Percentiles rank a stretch among this genome's conserved stretches.
Conservation (phyloP, 148 eudicot genomes). For the Chenopodium formosanum region DNA sequence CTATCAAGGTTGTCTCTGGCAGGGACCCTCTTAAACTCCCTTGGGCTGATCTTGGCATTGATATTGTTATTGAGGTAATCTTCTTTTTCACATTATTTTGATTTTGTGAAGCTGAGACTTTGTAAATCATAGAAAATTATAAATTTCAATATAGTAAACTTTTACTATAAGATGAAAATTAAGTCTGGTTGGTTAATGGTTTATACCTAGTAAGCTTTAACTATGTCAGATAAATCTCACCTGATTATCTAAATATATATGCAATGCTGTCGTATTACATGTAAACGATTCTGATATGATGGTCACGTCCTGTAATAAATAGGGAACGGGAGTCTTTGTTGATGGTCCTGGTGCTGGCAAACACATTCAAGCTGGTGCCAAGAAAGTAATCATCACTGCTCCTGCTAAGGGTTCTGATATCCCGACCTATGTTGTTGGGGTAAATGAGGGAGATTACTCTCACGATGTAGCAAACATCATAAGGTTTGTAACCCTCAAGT, state of each 20-base stretch:
- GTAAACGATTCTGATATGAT: background rate
- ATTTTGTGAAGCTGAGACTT: background rate
- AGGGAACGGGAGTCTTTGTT: constrained; percentile 99
- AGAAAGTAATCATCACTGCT: constrained; percentile 97
- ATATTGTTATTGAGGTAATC: constrained; percentile 92
- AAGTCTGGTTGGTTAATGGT: background rate
- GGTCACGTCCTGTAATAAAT: background rate
- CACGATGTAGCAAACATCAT: constrained; percentile 87
- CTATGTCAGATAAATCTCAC: background rate
- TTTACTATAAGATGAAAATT: background rate
- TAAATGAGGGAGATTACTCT: constrained; percentile 72
- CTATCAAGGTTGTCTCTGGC: constrained; percentile 87
- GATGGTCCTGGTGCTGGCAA: constrained; percentile 99
- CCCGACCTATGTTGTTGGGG: constrained; percentile 96
- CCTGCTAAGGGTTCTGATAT: constrained; percentile 99
- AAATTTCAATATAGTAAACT: background rate
- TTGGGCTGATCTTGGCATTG: constrained; percentile 98
- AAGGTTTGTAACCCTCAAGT: constrained; percentile 42
- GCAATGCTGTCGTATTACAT: background rate
- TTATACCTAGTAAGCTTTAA: background rate
- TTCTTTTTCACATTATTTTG: background rate
- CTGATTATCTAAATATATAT: background rate
- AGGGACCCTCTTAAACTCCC: constrained; percentile 97
- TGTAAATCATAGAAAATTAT: background rate
- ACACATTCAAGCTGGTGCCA: constrained; percentile 99